phyloP scores from a whole-genome alignment of 2,329 filamentous ascomycete species.

The Talaromyces sp. region DNA sequence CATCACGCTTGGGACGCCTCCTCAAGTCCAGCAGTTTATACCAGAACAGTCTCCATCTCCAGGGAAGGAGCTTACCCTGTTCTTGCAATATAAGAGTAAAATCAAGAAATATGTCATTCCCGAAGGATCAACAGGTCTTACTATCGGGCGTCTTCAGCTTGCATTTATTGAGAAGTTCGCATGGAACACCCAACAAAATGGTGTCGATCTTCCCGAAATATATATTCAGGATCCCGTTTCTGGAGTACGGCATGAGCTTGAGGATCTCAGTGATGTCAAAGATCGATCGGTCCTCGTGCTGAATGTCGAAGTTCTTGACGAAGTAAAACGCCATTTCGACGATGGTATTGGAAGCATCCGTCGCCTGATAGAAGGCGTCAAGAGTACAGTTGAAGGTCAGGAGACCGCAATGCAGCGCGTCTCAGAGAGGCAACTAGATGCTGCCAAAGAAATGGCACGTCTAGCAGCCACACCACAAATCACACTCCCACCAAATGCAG shows the following conservation, averaged over 20 bases:
- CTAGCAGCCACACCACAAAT: slow-evolving; percentile 53
- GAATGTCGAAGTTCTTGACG: slow-evolving; percentile 88
- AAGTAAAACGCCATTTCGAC: slow-evolving; percentile 94
- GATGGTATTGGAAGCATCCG: slow-evolving; percentile 81
- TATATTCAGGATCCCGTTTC: slow-evolving; percentile 96
- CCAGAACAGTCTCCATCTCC: slow-evolving; percentile 62
- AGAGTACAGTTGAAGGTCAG: slow-evolving; percentile 79
- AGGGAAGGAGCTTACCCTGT: slow-evolving; percentile 86
- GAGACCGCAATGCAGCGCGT: slow-evolving; percentile 78
- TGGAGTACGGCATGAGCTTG: slow-evolving; percentile 92
- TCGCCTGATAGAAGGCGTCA: slow-evolving; percentile 80
- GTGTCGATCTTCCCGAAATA: slow-evolving; percentile 88
- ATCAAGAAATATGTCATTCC: slow-evolving; percentile 93
- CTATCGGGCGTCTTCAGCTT: slow-evolving; percentile 82
- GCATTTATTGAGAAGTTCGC: slow-evolving; percentile 99
- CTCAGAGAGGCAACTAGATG: slow-evolving; percentile 85
- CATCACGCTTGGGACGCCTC: slow-evolving; percentile 34
- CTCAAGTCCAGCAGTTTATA: slow-evolving; percentile 55
- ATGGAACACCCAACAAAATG: slow-evolving; percentile 96
- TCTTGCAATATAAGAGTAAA: slow-evolving; percentile 93
- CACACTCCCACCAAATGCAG: slow-evolving; percentile 33
- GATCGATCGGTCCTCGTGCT: slow-evolving; percentile 92
- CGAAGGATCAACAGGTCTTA: slow-evolving; percentile 80
- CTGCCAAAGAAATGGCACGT: slow-evolving; percentile 79
- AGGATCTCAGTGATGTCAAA: slow-evolving; percentile 89